Conservation (phyloP, 495 filamentous ascomycete genomes). For the Talaromyces ruber region DNA sequence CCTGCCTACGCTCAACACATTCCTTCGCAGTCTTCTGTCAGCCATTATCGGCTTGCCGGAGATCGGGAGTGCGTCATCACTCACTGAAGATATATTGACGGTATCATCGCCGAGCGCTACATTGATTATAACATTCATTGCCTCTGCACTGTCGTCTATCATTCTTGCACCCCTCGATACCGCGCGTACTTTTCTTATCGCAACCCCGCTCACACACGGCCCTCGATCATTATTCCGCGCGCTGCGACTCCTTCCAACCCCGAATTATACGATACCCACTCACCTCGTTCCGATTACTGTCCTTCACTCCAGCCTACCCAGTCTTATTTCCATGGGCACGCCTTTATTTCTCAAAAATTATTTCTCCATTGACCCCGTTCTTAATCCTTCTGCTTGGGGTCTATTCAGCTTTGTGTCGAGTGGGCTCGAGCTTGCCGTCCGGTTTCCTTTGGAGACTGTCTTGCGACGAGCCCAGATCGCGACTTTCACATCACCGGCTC, state of each 20-base stretch:
- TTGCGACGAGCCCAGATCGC: constrained; percentile 78
- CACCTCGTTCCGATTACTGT: constrained; percentile 72
- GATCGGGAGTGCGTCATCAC: constrained; percentile 47
- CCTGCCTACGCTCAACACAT: constrained; percentile 77
- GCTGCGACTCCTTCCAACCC: constrained; percentile 60
- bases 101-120: constrained; percentile 65
- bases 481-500: constrained; percentile 42
- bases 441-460: constrained; percentile 86
- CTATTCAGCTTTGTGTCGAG: constrained; percentile 69
- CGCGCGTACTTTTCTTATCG: constrained; percentile 76
- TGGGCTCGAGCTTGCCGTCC: constrained; percentile 69
- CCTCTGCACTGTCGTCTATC: constrained; percentile 69
- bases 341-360: constrained; percentile 75
- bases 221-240: constrained; percentile 67
- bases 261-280: constrained; percentile 61
- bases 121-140: constrained; percentile 71
- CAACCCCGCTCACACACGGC: constrained; percentile 65
- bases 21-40: constrained; percentile 73
- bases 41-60: constrained; percentile 80
- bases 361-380: constrained; percentile 68
- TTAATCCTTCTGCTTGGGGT: constrained; percentile 72
- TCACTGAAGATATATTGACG: constrained; percentile 53
- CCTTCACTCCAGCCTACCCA: constrained; percentile 75
- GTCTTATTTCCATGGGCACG: constrained; percentile 65
- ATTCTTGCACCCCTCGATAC: constrained; percentile 82